Conservation (phyloP, 345 rosid genomes). For the Syzygium jambos region DNA sequence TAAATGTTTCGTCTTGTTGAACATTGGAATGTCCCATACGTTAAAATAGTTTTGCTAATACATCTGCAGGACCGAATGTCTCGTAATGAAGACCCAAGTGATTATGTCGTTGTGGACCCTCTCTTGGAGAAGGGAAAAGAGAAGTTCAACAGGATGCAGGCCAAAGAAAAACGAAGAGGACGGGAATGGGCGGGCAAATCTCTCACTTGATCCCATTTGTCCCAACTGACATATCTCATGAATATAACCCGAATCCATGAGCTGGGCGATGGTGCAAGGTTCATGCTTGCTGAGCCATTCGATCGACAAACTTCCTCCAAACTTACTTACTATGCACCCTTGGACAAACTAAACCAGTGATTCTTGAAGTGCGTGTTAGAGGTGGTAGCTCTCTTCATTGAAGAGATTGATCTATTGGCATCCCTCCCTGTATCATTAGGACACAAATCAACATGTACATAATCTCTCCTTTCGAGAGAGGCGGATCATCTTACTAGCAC, state of each 20-base stretch:
- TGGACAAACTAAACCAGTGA: background rate
- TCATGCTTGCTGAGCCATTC: background rate
- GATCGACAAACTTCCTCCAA: background rate
- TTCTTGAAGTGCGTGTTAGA: background rate
- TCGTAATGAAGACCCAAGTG: conserved; percentile 75
- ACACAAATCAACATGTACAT: background rate
- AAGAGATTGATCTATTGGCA: background rate
- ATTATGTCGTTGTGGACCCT: conserved; percentile 86
- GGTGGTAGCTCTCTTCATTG: background rate
- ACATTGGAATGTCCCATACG: background rate
- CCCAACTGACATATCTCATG: background rate
- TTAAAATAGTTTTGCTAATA: background rate
- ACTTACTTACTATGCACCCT: background rate
- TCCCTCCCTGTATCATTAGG: background rate
- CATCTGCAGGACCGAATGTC: conserved; percentile 67
- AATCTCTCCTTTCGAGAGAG: background rate
- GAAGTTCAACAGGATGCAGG: conserved; percentile 86
- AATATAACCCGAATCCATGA: background rate
- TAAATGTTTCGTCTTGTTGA: background rate
- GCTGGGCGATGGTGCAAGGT: background rate
- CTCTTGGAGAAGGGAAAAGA: conserved; percentile 94
- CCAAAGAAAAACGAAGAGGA: conserved; percentile 71
- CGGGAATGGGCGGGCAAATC: conserved; percentile 96
- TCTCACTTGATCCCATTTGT: conserved; percentile 43
- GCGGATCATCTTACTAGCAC: background rate